These are phyloP conservation scores for Cicer pinnatifidum DNA, from an alignment of 306 rosid species.

Conservation along the genomic window DNA sequence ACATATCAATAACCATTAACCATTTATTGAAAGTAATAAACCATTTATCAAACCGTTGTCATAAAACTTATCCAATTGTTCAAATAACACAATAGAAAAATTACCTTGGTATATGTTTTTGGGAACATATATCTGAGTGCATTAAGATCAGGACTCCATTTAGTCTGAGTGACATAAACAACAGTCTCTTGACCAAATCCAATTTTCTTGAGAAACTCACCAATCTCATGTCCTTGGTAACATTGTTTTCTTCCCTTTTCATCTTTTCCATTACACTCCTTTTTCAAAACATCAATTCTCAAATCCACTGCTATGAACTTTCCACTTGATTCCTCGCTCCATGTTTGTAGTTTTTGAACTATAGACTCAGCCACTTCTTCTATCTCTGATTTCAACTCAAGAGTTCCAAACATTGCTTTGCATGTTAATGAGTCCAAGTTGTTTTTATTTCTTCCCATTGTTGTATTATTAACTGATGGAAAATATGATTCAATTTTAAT, in stretches of 20 bases:
- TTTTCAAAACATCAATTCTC: slow-evolving; percentile 33
- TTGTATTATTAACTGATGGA: slow-evolving; percentile 45
- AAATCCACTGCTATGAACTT: slow-evolving; percentile 49
- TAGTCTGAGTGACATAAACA: slow-evolving; percentile 50
- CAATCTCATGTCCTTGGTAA: slow-evolving; percentile 43
- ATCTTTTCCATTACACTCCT: slow-evolving; percentile 33
- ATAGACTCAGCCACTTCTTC: slow-evolving; percentile 39
- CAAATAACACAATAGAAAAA: background rate
- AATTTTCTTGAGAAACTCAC: slow-evolving; percentile 49
- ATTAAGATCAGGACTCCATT: slow-evolving; percentile 47
- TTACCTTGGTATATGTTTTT: slow-evolving; percentile 52
- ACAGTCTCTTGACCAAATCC: slow-evolving; percentile 45
- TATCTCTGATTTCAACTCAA: slow-evolving; percentile 42
- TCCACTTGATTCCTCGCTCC: slow-evolving; percentile 39
- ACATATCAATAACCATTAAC: no score
- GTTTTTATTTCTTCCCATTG: slow-evolving; percentile 29
- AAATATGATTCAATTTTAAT: slow-evolving; percentile 53
- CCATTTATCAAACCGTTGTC: no score
- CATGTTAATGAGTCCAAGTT: slow-evolving; percentile 44
- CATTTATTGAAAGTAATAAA: no score
- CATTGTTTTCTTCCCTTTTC: slow-evolving; percentile 38
- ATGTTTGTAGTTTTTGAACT: slow-evolving; percentile 38
- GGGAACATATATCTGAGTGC: slow-evolving; percentile 50
- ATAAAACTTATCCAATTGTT: background rate
- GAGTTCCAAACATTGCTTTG: slow-evolving; percentile 51